Percentiles rank a stretch among this genome's conserved stretches.
phyloP scores from a whole-genome alignment of 2,329 filamentous ascomycete species.

The Aspergillus brasiliensis region DNA sequence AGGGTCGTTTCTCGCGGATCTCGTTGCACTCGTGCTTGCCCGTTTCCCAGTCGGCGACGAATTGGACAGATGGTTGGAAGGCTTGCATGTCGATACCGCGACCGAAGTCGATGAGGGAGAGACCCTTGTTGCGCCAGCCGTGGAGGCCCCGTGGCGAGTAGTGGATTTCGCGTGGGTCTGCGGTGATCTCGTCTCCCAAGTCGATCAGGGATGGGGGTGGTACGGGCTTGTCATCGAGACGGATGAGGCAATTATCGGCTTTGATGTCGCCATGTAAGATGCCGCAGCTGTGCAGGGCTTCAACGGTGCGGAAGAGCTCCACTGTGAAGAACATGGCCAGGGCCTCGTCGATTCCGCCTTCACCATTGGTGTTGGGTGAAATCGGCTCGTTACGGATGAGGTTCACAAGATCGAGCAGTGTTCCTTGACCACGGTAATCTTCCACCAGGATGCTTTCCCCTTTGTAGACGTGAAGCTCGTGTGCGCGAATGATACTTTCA shows the following conservation, averaged over 20 bases:
- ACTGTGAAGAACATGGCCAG: constrained; percentile 95
- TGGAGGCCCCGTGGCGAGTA: constrained; percentile 73
- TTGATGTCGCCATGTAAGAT: constrained; percentile 94
- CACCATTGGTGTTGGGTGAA: constrained; percentile 49
- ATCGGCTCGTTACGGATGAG: constrained; percentile 68
- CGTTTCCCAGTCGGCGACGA: constrained; percentile 95
- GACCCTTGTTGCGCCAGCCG: constrained; percentile 78
- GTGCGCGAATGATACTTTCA: constrained; percentile 76
- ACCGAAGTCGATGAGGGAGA: constrained; percentile 92
- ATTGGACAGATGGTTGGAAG: constrained; percentile 75
- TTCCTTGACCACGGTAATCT: constrained; percentile 85
- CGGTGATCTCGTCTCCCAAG: constrained; percentile 24
- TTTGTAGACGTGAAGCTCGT: constrained; percentile 88
- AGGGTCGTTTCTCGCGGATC: constrained; percentile 89
- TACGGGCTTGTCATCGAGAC: constrained; percentile 63
- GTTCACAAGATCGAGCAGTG: constrained; percentile 93
- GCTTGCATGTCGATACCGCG: constrained; percentile 89
- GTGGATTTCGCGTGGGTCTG: constrained; percentile 45
- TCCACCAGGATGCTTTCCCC: constrained; percentile 90
- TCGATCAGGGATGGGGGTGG: constrained; percentile 33
- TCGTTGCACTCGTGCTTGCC: constrained; percentile 86
- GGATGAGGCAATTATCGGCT: constrained; percentile 89
- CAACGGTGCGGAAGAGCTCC: constrained; percentile 86
- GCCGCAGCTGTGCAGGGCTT: constrained; percentile 76
- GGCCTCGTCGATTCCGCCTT: constrained; percentile 80